phyloP scores from a whole-genome alignment of 192 early-diverging fungal species.

The Podila verticillata region DNA sequence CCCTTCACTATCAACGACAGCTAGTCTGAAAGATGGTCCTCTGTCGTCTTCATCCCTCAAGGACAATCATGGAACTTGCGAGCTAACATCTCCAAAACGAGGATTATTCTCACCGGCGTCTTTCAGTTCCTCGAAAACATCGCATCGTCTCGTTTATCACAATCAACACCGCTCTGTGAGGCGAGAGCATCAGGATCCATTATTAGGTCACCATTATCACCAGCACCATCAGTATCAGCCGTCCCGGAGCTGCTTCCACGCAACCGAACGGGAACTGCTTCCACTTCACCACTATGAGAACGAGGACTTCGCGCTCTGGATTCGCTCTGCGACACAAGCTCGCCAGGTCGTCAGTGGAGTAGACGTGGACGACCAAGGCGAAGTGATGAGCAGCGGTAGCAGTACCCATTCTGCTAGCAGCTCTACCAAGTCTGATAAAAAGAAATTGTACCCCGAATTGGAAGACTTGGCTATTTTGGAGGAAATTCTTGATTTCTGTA shows the following conservation, averaged over 20 bases:
- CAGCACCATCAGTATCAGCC: background rate
- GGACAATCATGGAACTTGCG: background rate
- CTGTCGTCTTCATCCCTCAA: conserved; percentile 1
- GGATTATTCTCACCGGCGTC: conserved; percentile 8
- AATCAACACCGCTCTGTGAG: background rate
- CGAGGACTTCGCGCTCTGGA: conserved; percentile 42
- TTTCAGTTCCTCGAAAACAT: conserved; percentile 3
- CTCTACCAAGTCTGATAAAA: background rate
- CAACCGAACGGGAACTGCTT: background rate
- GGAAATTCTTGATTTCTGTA: conserved; percentile 45
- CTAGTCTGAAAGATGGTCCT: background rate
- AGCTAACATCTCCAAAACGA: conserved; percentile 1
- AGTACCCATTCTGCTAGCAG: background rate
- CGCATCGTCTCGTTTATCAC: background rate
- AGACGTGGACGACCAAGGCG: conserved; percentile 15
- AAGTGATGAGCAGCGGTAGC: background rate
- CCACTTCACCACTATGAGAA: conserved; percentile 29
- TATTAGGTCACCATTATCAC: background rate
- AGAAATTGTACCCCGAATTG: conserved; percentile 12
- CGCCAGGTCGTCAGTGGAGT: conserved; percentile 24
- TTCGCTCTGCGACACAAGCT: conserved; percentile 17
- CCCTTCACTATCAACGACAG: background rate
- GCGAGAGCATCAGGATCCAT: background rate
- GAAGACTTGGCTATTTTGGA: conserved; percentile 36
- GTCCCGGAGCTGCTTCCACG: background rate